phyloP scores from a whole-genome alignment of 805 yeast genomes.

The Zygosaccharomyces gambellarensis region DNA sequence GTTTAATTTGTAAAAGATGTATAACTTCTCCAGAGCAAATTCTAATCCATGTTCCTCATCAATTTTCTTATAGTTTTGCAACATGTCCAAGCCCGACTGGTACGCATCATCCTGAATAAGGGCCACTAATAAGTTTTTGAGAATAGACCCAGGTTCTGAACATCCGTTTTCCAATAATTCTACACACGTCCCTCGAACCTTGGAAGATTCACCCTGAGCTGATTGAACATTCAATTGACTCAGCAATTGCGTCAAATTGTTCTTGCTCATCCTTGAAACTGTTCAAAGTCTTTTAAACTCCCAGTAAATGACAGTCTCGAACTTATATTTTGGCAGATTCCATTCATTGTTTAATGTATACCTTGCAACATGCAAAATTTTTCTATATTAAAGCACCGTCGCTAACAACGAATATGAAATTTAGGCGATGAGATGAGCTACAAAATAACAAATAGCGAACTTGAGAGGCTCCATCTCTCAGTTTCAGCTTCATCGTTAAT shows the following conservation, averaged over 20 bases:
- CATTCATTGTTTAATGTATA: neutral
- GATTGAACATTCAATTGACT: constrained; percentile 31
- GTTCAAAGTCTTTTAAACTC: neutral
- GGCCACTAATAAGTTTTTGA: constrained; percentile 51
- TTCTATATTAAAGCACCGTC: constrained; percentile 6
- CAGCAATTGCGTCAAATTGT: constrained; percentile 24
- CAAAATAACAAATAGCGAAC: neutral
- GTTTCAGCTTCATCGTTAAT: neutral
- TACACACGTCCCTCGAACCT: constrained; percentile 27
- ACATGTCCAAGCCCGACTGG: constrained; percentile 43
- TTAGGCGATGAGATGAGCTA: neutral
- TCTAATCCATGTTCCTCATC: constrained; percentile 33
- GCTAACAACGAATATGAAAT: constrained; percentile 4
- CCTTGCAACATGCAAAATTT: constrained; percentile 4
- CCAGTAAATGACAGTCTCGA: neutral
- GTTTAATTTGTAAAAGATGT: constrained; percentile 56
- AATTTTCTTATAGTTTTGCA: constrained; percentile 37
- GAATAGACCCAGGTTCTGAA: constrained; percentile 16
- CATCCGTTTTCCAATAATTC: constrained; percentile 22
- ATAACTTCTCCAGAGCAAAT: constrained; percentile 51
- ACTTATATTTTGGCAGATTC: neutral
- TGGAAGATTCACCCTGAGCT: constrained; percentile 25
- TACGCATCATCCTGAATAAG: constrained; percentile 64
- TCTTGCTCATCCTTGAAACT: constrained; percentile 19
- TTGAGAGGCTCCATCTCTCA: neutral